Conservation (phyloP, 495 filamentous ascomycete species). For the Articulospora tetracladia region DNA sequence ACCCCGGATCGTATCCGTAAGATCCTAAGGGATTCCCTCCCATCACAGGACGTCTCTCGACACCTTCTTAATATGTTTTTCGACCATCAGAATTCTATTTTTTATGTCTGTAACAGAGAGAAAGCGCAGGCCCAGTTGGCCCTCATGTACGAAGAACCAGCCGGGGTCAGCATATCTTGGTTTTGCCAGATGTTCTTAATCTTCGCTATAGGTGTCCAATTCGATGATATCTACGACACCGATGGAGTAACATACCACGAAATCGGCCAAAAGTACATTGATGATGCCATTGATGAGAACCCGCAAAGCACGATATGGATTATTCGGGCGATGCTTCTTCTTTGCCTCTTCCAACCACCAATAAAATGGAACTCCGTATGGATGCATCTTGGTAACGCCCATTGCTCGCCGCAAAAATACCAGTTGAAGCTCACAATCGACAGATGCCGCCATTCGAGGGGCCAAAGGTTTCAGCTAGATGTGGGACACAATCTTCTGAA, state of each 20-base stretch:
- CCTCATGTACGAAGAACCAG: slow-evolving; percentile 15
- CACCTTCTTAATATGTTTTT: too few relatives aligned
- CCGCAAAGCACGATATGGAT: slow-evolving; percentile 19
- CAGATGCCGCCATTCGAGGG: too few relatives aligned
- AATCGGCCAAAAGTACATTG: slow-evolving; percentile 16
- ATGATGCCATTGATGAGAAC: slow-evolving; percentile 18
- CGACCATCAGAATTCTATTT: too few relatives aligned
- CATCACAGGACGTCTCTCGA: too few relatives aligned
- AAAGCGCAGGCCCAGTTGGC: slow-evolving; percentile 9
- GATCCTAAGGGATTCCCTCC: too few relatives aligned
- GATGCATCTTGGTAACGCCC: slow-evolving; percentile 17
- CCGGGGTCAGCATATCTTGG: slow-evolving; percentile 14
- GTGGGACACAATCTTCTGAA: too few relatives aligned
- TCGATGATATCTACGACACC: slow-evolving; percentile 15
- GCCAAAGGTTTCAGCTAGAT: too few relatives aligned
- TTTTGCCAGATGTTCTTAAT: slow-evolving; percentile 21
- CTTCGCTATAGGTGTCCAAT: slow-evolving; percentile 15
- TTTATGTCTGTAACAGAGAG: too few relatives aligned
- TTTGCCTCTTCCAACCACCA: slow-evolving; percentile 17
- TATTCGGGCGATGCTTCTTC: slow-evolving; percentile 17
- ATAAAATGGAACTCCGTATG: slow-evolving; percentile 15
- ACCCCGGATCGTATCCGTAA: too few relatives aligned
- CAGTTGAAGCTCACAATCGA: slow-evolving; percentile 11
- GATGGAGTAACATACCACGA: slow-evolving; percentile 13
- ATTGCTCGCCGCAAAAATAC: slow-evolving; percentile 1